Percentiles rank a stretch among this genome's conserved stretches.
Conservation (phyloP, 1,284 basidiomycete species). For the Austroboletus niveus region DNA sequence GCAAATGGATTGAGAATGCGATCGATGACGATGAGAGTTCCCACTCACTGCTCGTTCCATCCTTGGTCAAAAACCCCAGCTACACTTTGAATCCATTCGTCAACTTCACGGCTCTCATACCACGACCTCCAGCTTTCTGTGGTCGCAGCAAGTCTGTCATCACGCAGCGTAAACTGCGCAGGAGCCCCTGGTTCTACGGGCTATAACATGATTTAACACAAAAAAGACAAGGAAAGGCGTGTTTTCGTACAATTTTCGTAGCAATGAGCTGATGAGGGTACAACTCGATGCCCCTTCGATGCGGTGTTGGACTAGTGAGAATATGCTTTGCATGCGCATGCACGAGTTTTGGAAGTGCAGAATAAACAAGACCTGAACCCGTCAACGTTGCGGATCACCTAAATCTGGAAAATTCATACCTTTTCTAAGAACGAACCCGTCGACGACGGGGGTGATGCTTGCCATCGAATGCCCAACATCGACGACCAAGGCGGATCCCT, state of each 20-base stretch:
- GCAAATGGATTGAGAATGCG: slow-evolving; percentile 5
- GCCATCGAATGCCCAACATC: slow-evolving; percentile 89
- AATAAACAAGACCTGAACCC: slow-evolving; percentile 62
- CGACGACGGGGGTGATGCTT: slow-evolving; percentile 93
- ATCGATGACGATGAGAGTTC: neutral
- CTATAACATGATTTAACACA: slow-evolving; percentile 37
- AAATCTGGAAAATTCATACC: slow-evolving; percentile 46
- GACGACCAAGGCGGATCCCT: slow-evolving; percentile 92
- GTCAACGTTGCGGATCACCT: neutral
- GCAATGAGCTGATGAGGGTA: slow-evolving; percentile 87
- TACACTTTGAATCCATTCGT: slow-evolving; percentile 91
- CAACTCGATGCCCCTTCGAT: slow-evolving; percentile 60
- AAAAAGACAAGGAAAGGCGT: neutral
- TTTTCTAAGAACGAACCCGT: slow-evolving; percentile 97
- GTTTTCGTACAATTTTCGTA: slow-evolving; percentile 53
- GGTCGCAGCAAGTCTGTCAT: slow-evolving; percentile 72
- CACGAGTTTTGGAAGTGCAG: slow-evolving; percentile 74
- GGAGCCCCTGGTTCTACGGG: slow-evolving; percentile 57
- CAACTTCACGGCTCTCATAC: slow-evolving; percentile 84
- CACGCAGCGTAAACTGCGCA: slow-evolving; percentile 67
- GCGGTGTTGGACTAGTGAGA: slow-evolving; percentile 46
- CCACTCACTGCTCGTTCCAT: slow-evolving; percentile 82
- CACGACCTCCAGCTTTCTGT: slow-evolving; percentile 80
- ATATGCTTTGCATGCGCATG: slow-evolving; percentile 70
- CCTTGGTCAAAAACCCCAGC: slow-evolving; percentile 82